Evolutionary conservation across 164 flowering plant species (phyloP).

Genomic region (Vitis cinerea): DNA sequence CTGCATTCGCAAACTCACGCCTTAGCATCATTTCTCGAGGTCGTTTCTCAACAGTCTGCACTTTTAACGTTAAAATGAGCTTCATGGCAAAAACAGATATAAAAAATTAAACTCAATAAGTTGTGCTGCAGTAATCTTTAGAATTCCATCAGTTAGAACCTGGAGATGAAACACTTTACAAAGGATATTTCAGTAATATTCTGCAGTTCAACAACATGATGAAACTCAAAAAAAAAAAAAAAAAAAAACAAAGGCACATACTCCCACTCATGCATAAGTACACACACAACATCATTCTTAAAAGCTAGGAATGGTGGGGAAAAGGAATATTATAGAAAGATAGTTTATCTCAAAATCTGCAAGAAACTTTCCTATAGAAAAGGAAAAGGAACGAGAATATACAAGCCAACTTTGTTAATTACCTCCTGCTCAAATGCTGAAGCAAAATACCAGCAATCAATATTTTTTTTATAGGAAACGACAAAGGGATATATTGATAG

Average conservation of each 20-base stretch:
- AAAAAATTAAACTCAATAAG: background rate
- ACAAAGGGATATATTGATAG: too few relatives aligned
- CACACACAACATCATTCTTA: background rate
- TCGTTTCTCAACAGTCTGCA: conserved; percentile 96
- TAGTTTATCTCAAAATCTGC: too few relatives aligned
- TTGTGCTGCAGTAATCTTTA: too few relatives aligned
- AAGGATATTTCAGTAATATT: background rate
- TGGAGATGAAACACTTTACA: background rate
- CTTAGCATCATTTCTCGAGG: conserved; percentile 99
- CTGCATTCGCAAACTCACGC: conserved; percentile 94
- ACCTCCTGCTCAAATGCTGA: background rate
- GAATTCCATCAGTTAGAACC: background rate
- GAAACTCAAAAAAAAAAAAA: background rate
- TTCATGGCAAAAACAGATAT: background rate
- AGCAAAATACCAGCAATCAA: background rate
- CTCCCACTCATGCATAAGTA: background rate
- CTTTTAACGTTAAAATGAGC: conserved; percentile 8
- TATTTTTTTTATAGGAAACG: background rate
- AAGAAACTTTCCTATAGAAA: too few relatives aligned
- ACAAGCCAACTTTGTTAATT: background rate
- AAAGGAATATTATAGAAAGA: too few relatives aligned
- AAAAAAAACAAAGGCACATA: background rate
- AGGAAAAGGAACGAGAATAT: background rate
- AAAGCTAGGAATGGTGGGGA: too few relatives aligned
- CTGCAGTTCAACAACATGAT: background rate